A percentile compares a stretch with the other conserved stretches of the same genome.
Evolutionary conservation across 208 protist genomes (phyloP).

Genomic region (Leishmania tarentolae): DNA sequence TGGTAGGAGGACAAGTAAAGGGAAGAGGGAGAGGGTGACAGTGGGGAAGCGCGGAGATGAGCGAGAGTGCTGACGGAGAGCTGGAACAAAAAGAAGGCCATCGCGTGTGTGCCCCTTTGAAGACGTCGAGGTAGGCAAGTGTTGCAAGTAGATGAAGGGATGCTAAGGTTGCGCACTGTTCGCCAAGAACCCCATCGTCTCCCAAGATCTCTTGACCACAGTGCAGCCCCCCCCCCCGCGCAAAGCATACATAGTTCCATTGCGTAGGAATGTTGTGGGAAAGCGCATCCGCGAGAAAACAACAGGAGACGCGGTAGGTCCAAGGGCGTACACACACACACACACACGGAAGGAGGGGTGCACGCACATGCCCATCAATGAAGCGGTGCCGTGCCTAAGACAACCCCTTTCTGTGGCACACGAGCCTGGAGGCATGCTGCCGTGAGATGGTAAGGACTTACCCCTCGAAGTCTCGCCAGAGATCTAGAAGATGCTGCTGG

Average conservation of each 20-base stretch:
- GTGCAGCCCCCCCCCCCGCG: background rate
- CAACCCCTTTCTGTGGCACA: background rate
- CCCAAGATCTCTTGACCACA: background rate
- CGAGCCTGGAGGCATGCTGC: background rate
- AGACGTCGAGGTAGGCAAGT: background rate
- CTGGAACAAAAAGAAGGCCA: background rate
- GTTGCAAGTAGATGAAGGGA: background rate
- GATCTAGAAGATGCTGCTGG: constrained; percentile 4
- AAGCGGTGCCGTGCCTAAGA: background rate
- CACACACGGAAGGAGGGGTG: background rate
- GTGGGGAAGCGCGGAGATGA: background rate
- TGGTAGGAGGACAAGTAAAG: background rate
- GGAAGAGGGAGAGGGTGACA: background rate
- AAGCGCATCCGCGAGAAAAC: background rate
- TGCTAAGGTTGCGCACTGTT: background rate
- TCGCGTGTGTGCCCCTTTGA: background rate
- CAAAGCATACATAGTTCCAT: too few species aligned
- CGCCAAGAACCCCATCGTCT: background rate
- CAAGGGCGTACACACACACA: background rate
- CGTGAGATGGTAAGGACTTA: background rate
- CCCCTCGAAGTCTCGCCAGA: background rate
- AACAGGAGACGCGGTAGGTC: background rate
- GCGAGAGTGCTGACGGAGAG: background rate
- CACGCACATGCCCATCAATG: background rate
- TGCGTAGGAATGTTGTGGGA: background rate